Evolutionary conservation across 2,329 filamentous ascomycete genomes (phyloP).

Genomic region (Ceratocystis ficicola): DNA sequence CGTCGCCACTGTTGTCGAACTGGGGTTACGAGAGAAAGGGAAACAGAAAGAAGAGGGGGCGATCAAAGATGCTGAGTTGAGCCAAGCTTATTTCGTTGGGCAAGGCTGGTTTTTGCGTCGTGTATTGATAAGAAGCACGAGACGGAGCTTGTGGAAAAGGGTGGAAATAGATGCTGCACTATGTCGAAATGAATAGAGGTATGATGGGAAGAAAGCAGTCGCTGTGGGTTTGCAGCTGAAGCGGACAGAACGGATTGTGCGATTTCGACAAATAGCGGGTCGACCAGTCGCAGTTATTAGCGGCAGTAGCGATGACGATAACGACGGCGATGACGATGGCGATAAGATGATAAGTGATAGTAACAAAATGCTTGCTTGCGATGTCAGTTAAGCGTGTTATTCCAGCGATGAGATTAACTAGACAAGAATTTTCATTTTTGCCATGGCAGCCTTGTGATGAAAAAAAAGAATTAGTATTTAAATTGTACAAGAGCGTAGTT

Average conservation of each 20-base stretch:
- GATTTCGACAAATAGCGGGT: neutral
- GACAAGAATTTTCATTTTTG: neutral
- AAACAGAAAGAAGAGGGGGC: neutral
- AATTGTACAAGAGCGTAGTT: neutral
- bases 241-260: no score
- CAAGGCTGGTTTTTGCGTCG: neutral
- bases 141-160: neutral
- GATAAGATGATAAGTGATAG: neutral
- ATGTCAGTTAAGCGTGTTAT: neutral
- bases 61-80: neutral
- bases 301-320: neutral
- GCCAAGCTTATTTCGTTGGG: neutral
- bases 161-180: neutral
- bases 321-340: neutral
- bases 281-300: neutral
- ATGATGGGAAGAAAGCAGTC: neutral
- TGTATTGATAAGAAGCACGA: neutral
- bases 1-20: neutral
- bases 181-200: neutral
- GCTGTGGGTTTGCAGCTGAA: neutral
- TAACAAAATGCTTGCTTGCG: neutral
- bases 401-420: neutral
- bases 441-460: neutral
- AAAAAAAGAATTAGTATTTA: neutral
- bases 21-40: neutral